Conservation (phyloP, 2,329 filamentous ascomycete species). For the Lachnellula hyalina region DNA sequence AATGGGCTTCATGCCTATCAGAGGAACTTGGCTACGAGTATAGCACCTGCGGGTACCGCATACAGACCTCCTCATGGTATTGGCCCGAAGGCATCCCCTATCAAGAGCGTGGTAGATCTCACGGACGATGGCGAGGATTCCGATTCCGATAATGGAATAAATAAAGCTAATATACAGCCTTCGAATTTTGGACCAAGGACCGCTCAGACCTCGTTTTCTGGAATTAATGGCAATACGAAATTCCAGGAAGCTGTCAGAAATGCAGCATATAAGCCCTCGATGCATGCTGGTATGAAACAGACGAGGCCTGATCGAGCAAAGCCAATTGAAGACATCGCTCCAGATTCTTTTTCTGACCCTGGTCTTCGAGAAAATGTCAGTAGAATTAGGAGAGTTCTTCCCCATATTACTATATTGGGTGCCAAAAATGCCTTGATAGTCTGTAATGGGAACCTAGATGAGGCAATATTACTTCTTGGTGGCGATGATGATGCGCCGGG, state of each 20-base stretch:
- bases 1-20: slow-evolving; percentile 19
- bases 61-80: slow-evolving; percentile 50
- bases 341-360: slow-evolving; percentile 48
- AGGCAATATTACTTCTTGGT: slow-evolving; percentile 45
- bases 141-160: slow-evolving; percentile 48
- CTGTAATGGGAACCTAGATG: slow-evolving; percentile 48
- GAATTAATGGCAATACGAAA: slow-evolving; percentile 17
- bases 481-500: slow-evolving; percentile 34
- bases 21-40: slow-evolving; percentile 48
- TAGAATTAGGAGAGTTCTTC: slow-evolving; percentile 45
- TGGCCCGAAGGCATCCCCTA: slow-evolving; percentile 35
- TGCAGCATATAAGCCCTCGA: slow-evolving; percentile 16
- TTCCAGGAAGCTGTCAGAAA: slow-evolving; percentile 10
- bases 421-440: slow-evolving; percentile 45
- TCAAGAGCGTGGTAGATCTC: slow-evolving; percentile 43
- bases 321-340: slow-evolving; percentile 38
- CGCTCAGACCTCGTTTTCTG: slow-evolving; percentile 34
- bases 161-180: slow-evolving; percentile 53
- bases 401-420: slow-evolving; percentile 38
- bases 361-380: slow-evolving; percentile 45
- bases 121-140: slow-evolving; percentile 56
- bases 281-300: slow-evolving; percentile 25
- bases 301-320: slow-evolving; percentile 39
- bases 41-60: slow-evolving; percentile 71
- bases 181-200: slow-evolving; percentile 46